Evolutionary conservation across 2,329 filamentous ascomycete species (phyloP).

Genomic region (Ramularia endophylla): DNA sequence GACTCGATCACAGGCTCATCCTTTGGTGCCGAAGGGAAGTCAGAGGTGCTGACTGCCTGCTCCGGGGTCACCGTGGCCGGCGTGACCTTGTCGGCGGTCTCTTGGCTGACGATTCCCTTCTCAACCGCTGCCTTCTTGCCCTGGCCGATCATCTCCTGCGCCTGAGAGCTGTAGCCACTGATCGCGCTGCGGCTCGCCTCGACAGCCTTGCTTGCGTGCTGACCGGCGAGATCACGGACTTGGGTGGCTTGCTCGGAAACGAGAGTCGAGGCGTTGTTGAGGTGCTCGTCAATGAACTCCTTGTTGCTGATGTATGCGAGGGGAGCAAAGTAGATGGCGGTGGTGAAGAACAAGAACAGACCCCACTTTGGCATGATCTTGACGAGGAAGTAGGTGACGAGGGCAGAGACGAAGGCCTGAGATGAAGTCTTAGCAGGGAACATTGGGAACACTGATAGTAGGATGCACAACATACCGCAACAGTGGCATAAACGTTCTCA

Average conservation of each 20-base stretch:
- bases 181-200: constrained; percentile 54
- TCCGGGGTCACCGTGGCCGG: constrained; percentile 12
- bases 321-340: constrained; percentile 53
- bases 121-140: constrained; percentile 32
- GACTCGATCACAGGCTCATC: constrained; percentile 15
- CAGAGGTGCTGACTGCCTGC: constrained; percentile 12
- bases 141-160: constrained; percentile 49
- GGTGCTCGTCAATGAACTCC: constrained; percentile 56
- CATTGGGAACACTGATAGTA: background rate
- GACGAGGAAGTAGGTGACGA: constrained; percentile 59
- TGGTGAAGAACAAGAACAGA: constrained; percentile 51
- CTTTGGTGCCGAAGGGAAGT: constrained; percentile 21
- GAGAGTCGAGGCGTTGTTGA: constrained; percentile 49
- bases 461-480: constrained; percentile 45
- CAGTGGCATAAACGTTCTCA: constrained; percentile 57
- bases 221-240: constrained; percentile 53
- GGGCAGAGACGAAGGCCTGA: constrained; percentile 54
- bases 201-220: constrained; percentile 54
- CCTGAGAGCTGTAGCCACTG: constrained; percentile 55
- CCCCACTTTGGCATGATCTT: constrained; percentile 62
- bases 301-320: constrained; percentile 61
- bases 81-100: constrained; percentile 26
- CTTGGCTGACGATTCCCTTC: constrained; percentile 31
- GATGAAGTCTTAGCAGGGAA: constrained; percentile 15
- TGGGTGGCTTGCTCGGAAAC: constrained; percentile 55